These are phyloP conservation scores for Talaromyces thailandensis DNA, from an alignment of 495 filamentous ascomycete species.

Conservation along the genomic window DNA sequence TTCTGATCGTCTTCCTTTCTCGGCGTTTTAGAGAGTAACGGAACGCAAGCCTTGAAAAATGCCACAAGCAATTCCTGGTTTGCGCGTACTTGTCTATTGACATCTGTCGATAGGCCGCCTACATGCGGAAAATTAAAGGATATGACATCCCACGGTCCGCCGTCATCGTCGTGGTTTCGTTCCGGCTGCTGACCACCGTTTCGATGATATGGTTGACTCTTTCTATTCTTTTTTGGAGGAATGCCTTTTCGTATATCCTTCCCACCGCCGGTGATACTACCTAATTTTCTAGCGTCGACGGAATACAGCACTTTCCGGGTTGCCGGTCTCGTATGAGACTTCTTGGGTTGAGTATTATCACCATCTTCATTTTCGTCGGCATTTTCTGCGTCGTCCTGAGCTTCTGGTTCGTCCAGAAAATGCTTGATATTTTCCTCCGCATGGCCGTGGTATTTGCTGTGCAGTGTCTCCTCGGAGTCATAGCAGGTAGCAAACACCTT, in stretches of 20 bases:
- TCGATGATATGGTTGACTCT: conserved; percentile 1
- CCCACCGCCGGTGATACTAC: conserved; percentile 27
- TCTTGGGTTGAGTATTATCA: neutral
- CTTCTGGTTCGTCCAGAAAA: conserved; percentile 23
- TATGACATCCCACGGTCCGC: conserved; percentile 58
- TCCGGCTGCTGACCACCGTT: neutral
- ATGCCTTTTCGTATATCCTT: conserved; percentile 31
- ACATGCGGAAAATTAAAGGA: conserved; percentile 97
- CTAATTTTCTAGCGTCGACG: conserved; percentile 67
- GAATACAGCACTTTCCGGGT: conserved; percentile 50
- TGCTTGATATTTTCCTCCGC: conserved; percentile 48
- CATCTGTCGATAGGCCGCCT: conserved; percentile 82
- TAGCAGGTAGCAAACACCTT: conserved; percentile 56
- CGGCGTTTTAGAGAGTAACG: conserved; percentile 33
- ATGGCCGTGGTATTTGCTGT: conserved; percentile 66
- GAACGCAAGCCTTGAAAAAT: conserved; percentile 61
- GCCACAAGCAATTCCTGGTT: conserved; percentile 84
- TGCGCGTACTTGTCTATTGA: conserved; percentile 84
- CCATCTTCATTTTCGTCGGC: neutral
- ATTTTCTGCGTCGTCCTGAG: neutral
- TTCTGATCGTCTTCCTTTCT: conserved; percentile 8
- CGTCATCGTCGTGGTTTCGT: conserved; percentile 10
- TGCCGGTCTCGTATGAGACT: conserved; percentile 8
- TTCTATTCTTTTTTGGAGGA: conserved; percentile 9
- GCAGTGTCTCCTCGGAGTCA: conserved; percentile 44